These are phyloP conservation scores for Cyclanthera cordifolia DNA, from an alignment of 306 rosid species.

Conservation along the genomic window DNA sequence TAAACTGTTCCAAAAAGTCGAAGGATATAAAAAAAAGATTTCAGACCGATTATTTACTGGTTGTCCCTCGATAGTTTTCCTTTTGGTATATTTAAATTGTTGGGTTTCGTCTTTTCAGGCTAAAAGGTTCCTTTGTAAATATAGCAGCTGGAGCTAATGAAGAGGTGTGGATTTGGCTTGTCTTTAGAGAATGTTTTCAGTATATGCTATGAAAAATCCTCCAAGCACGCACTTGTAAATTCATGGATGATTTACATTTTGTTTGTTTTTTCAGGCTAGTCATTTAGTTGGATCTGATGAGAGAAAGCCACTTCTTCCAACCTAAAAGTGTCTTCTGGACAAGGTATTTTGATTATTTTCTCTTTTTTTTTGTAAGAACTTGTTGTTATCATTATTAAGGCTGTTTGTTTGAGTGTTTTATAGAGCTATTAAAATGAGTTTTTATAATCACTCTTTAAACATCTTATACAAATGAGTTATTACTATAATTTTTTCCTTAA, in stretches of 20 bases:
- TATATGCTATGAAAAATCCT: neutral
- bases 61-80: neutral
- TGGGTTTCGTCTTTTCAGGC: slow-evolving; percentile 32
- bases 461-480: too few relatives aligned
- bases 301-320: slow-evolving; percentile 89
- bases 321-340: slow-evolving; percentile 27
- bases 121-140: slow-evolving; percentile 67
- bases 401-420: too few relatives aligned
- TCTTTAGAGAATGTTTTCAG: slow-evolving; percentile 8
- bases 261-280: slow-evolving; percentile 55
- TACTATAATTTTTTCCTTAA: too few relatives aligned
- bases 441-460: too few relatives aligned
- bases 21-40: neutral
- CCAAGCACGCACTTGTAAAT: neutral
- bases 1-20: too few relatives aligned
- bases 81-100: slow-evolving; percentile 4
- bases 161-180: slow-evolving; percentile 41
- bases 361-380: neutral
- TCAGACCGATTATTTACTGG: neutral
- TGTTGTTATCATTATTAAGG: too few relatives aligned
- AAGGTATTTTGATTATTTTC: neutral
- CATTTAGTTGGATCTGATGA: slow-evolving; percentile 67
- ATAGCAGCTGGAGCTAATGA: slow-evolving; percentile 98
- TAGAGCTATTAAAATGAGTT: too few relatives aligned
- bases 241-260: slow-evolving; percentile 2